Evolutionary conservation across 768 basidiomycete species (phyloP).

Genomic region (Termitomyces sp.): DNA sequence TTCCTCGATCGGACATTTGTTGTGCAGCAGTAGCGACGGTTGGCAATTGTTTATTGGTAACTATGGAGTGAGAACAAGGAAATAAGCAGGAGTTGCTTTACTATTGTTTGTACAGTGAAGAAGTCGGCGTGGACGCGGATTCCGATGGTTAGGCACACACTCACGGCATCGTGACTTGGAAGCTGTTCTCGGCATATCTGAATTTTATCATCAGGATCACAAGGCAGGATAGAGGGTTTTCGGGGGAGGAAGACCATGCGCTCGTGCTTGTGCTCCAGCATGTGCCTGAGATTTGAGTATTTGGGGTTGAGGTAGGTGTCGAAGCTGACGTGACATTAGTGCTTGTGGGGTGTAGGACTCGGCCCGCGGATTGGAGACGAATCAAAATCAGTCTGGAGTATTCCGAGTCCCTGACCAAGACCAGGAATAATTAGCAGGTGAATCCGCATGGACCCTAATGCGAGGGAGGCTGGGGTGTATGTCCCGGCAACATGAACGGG

Average conservation of each 20-base stretch:
- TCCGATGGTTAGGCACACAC: no score
- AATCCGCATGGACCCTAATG: slow-evolving; percentile 35
- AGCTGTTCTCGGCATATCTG: no score
- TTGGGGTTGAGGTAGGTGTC: not conserved
- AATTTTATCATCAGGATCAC: slow-evolving; percentile 25
- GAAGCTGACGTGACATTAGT: not conserved
- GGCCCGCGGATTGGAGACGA: slow-evolving; percentile 17
- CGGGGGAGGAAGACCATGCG: slow-evolving; percentile 36
- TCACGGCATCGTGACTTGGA: no score
- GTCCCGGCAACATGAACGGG: slow-evolving; percentile 30
- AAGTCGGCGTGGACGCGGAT: no score
- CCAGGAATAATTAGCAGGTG: slow-evolving; percentile 46
- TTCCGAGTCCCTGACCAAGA: slow-evolving; percentile 19
- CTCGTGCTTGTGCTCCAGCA: not conserved
- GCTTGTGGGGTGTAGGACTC: not conserved
- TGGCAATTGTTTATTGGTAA: no score
- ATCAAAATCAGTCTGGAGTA: slow-evolving; percentile 19
- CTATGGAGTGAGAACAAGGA: not conserved
- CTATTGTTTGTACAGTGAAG: not conserved
- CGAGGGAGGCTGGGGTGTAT: slow-evolving; percentile 50
- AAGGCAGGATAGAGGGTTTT: slow-evolving; percentile 33
- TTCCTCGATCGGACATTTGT: not conserved
- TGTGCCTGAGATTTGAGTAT: not conserved
- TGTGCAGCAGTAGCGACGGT: no score
- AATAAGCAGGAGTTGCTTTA: not conserved